Evolutionary conservation across 768 basidiomycete species (phyloP).

Genomic region (Phylloporus arenicola): DNA sequence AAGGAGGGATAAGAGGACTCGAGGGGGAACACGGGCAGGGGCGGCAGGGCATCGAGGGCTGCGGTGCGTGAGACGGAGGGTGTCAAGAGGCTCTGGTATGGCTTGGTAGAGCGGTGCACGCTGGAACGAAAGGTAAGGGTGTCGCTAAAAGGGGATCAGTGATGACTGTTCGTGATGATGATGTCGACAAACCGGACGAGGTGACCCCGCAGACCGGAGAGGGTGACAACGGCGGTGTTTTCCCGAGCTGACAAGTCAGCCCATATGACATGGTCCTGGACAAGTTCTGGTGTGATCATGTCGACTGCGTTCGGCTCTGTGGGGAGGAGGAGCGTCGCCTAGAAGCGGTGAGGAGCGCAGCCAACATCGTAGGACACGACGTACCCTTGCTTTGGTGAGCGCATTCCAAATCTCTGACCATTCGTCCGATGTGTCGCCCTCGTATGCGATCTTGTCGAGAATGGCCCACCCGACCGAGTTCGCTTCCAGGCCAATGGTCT

Average conservation of each 20-base stretch:
- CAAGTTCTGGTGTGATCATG: conserved; percentile 63
- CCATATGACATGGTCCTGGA: conserved; percentile 79
- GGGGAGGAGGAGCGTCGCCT: background rate
- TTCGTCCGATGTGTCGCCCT: conserved; percentile 47
- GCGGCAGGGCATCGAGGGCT: conserved; percentile 44
- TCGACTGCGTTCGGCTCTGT: conserved; percentile 24
- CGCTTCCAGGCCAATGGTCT: conserved; percentile 59
- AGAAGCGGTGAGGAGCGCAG: background rate
- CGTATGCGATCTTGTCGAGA: conserved; percentile 60
- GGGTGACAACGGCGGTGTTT: conserved; percentile 56
- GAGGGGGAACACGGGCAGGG: conserved; percentile 41
- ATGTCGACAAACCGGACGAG: conserved; percentile 51
- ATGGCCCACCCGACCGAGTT: conserved; percentile 72
- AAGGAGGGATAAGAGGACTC: conserved; percentile 46
- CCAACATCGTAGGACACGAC: conserved; percentile 14
- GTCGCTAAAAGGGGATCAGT: conserved; percentile 28
- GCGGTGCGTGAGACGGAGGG: conserved; percentile 32
- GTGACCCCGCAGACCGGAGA: conserved; percentile 79
- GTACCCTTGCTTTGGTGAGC: conserved; percentile 62
- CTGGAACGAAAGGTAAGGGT: conserved; percentile 42
- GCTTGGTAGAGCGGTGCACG: conserved; percentile 36
- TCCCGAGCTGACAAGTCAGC: conserved; percentile 47
- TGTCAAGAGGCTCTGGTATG: conserved; percentile 36
- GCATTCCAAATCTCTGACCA: conserved; percentile 69
- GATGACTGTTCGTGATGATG: conserved; percentile 28